Evolutionary conservation across 1,139 yeast genomes (phyloP).

Genomic region (Trichomonascaceae sp.): DNA sequence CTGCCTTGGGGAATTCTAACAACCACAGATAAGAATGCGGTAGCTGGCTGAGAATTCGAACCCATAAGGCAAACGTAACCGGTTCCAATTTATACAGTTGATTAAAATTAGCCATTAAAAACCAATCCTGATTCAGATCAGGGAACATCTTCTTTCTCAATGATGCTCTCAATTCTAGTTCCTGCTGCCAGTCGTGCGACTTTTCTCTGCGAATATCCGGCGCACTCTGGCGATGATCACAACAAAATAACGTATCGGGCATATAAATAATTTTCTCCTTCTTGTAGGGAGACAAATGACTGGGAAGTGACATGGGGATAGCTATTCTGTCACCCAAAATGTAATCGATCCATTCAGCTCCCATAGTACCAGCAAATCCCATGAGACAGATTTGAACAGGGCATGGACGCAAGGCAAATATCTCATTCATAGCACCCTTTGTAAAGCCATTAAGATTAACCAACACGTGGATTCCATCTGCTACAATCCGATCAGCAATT

Average conservation of each 20-base stretch:
- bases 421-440: slow-evolving; percentile 32
- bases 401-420: slow-evolving; percentile 32
- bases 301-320: slow-evolving; percentile 12
- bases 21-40: slow-evolving; percentile 32
- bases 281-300: slow-evolving; percentile 15
- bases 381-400: slow-evolving; percentile 32
- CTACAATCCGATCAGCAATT: slow-evolving; percentile 25
- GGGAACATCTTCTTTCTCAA: slow-evolving; percentile 29
- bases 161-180: slow-evolving; percentile 20
- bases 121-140: slow-evolving; percentile 23
- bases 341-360: slow-evolving; percentile 33
- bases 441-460: slow-evolving; percentile 34
- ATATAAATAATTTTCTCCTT: slow-evolving; percentile 30
- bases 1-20: slow-evolving; percentile 31
- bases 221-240: slow-evolving; percentile 33
- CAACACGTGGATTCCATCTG: slow-evolving; percentile 31
- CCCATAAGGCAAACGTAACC: slow-evolving; percentile 28
- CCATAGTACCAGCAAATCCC: slow-evolving; percentile 35
- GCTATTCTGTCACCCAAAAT: slow-evolving; percentile 27
- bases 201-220: slow-evolving; percentile 21
- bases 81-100: slow-evolving; percentile 35
- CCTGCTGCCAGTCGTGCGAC: slow-evolving; percentile 24
- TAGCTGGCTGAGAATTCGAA: slow-evolving; percentile 24
- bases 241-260: slow-evolving; percentile 32
- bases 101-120: slow-evolving; percentile 32